Conservation (phyloP, 2,329 filamentous ascomycete species). For the Myriosclerotinia duriaeana region DNA sequence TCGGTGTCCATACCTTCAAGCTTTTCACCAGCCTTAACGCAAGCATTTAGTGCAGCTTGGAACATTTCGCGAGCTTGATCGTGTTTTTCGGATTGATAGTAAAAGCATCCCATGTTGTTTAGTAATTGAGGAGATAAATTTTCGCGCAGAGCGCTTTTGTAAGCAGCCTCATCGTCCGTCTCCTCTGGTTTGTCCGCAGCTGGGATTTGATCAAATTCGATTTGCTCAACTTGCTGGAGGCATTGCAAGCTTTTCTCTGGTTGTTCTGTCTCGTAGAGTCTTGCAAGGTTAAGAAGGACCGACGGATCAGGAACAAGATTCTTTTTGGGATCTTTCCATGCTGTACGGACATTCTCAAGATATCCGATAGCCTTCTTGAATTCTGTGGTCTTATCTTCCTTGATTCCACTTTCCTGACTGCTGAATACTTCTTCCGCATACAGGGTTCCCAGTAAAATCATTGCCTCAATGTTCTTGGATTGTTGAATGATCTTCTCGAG, state of each 20-base stretch:
- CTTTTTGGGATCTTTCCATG: constrained; percentile 93
- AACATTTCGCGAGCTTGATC: constrained; percentile 82
- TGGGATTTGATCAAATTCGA: constrained; percentile 78
- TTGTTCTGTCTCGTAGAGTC: constrained; percentile 81
- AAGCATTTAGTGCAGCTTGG: constrained; percentile 85
- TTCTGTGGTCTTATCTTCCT: constrained; percentile 84
- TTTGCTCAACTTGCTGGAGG: constrained; percentile 84
- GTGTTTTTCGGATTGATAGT: constrained; percentile 83
- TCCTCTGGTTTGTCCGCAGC: constrained; percentile 65
- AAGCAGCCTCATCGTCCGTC: constrained; percentile 58
- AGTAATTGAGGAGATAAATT: constrained; percentile 83
- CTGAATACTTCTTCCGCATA: constrained; percentile 94
- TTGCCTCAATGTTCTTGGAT: constrained; percentile 79
- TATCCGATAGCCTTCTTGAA: constrained; percentile 82
- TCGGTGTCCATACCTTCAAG: constrained; percentile 80
- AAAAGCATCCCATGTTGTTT: constrained; percentile 97
- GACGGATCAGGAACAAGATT: constrained; percentile 77
- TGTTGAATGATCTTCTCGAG: constrained; percentile 93
- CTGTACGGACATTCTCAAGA: constrained; percentile 77
- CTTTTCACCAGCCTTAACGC: constrained; percentile 75
- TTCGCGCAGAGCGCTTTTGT: constrained; percentile 66
- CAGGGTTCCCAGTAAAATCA: constrained; percentile 85
- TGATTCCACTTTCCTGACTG: constrained; percentile 66
- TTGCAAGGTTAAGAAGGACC: constrained; percentile 86
- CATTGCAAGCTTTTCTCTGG: constrained; percentile 92